phyloP scores from a whole-genome alignment of 306 rosid species.

The Corylus heterophylla region DNA sequence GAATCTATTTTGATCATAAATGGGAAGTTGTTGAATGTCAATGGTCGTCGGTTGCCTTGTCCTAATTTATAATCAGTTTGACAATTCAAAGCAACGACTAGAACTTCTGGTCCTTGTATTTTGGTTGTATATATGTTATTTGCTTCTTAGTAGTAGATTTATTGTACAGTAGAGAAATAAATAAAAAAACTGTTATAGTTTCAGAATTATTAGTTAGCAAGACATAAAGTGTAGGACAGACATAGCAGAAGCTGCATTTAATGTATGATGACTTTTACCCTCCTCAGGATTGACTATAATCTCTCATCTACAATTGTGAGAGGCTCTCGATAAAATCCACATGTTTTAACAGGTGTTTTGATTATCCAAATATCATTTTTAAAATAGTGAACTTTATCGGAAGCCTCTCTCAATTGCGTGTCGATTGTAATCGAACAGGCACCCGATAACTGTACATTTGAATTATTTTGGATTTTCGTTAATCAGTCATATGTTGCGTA shows the following conservation, averaged over 20 bases:
- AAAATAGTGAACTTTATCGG: too few relatives aligned
- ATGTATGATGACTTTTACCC: too few relatives aligned
- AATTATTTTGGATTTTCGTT: not conserved
- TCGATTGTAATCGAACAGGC: too few relatives aligned
- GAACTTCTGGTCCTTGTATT: slow-evolving; percentile 5
- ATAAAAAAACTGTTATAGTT: not conserved
- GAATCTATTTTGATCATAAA: not conserved
- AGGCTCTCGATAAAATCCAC: too few relatives aligned
- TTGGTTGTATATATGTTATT: slow-evolving; percentile 2
- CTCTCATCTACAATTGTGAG: too few relatives aligned
- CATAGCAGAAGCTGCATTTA: too few relatives aligned
- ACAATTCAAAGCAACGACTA: slow-evolving; percentile 4
- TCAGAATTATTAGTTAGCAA: too few relatives aligned
- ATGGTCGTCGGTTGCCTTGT: not conserved
- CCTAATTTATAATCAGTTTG: not conserved
- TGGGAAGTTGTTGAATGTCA: not conserved
- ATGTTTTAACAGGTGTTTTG: too few relatives aligned
- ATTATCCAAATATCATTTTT: too few relatives aligned
- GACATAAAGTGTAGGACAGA: too few relatives aligned
- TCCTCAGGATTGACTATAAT: too few relatives aligned
- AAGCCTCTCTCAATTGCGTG: too few relatives aligned
- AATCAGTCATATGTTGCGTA: not conserved
- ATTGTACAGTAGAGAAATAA: not conserved
- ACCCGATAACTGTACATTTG: not conserved
- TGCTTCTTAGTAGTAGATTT: not conserved